Evolutionary conservation across 176 grass and related monocot genomes (phyloP), one percentile per base, ranked within the genome.

Genomic region (bread wheat (Triticum aestivum)): DNA sequence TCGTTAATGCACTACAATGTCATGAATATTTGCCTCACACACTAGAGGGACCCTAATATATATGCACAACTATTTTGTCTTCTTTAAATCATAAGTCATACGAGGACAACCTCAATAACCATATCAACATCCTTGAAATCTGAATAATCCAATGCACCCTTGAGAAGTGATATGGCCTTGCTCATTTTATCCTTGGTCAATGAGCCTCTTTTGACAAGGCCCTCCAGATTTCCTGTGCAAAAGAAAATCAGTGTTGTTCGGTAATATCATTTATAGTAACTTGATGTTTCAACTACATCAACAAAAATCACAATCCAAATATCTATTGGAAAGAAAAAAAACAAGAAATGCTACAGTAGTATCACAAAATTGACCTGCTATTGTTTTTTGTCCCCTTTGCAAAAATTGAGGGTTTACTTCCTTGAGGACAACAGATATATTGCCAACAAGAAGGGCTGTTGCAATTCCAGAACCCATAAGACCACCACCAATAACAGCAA

Each of bases 401-500:
- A 99, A 87, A 87, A 96, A 91, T 5, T 94, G 90, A 63, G 97
- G 20, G 51, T 99, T 86, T 78, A 99, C 89, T 94, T 99, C 97
- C 89, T 99, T 99, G 44, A 99, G 91, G 69, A 99, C 81, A 72
- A 99, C 94, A 91, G 90, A 79, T 11, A 92, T 93, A 78, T 94
- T 91, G 69, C 89, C 87, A 68, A 96, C 86, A 89, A 99, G 93
- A 86, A 95, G 91, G n/a, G 92, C 85, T 38, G 97, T 99, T 83
- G 97, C 94, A 88, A 99, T 99, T 88, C 97, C 97, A 84, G 97
- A 99, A 65, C 97, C 97, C 97, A 99, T 99, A 70, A 99, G 85
- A 84, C 97, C 97, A 69, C 97, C 97, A 86, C 97, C 97, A 75
- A 99, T 99, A 27, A 99, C 94, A 80, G 97, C 94, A 91, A 94